A percentile compares a stretch with the other conserved stretches of the same genome.
Conservation (phyloP, 805 yeast genomes). For the Metschnikowia picachoensis region DNA sequence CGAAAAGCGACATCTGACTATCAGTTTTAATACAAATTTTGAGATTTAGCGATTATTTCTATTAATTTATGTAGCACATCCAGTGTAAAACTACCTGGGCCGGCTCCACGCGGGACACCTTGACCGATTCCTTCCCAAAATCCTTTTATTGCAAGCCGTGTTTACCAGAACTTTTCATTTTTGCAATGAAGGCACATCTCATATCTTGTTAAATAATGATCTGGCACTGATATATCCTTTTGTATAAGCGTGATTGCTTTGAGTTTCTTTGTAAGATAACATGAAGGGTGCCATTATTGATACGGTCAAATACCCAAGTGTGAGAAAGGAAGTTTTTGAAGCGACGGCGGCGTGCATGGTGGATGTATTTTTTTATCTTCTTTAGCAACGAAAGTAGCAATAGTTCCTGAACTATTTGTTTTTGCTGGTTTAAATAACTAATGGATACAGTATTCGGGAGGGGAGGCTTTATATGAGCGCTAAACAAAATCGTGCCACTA, state of each 20-base stretch:
- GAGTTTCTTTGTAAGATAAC: slow-evolving; percentile 38
- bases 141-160: background rate
- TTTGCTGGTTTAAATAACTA: no score
- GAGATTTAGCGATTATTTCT: slow-evolving; percentile 1
- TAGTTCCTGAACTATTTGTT: no score
- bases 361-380: background rate
- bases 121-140: background rate
- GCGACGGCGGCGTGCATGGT: slow-evolving; percentile 22
- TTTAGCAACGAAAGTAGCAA: background rate
- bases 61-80: slow-evolving; percentile 10
- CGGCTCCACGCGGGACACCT: background rate
- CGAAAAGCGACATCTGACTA: no score
- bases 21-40: no score
- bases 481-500: slow-evolving; percentile 12
- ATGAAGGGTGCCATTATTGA: slow-evolving; percentile 39
- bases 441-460: background rate
- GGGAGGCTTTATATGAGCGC: slow-evolving; percentile 4
- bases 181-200: background rate
- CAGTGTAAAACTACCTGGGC: slow-evolving; percentile 7
- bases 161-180: no score
- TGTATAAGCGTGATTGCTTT: slow-evolving; percentile 18
- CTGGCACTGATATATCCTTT: slow-evolving; percentile 37
- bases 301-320: slow-evolving; percentile 37
- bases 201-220: slow-evolving; percentile 34
- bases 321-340: slow-evolving; percentile 28